Evolutionary conservation across 257 asterid species (phyloP).

Genomic region (Plantago major): DNA sequence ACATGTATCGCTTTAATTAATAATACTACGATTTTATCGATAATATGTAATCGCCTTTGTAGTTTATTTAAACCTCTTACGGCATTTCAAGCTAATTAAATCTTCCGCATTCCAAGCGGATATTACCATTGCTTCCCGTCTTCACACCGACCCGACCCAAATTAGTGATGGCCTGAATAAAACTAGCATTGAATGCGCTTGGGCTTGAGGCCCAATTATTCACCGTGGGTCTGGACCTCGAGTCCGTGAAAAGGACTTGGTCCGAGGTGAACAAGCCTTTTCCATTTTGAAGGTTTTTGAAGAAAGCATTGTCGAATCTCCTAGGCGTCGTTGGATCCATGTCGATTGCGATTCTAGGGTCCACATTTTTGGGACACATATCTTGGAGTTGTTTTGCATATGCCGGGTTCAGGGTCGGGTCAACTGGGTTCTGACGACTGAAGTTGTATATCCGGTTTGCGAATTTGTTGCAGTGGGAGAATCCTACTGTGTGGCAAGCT

Average conservation of each 20-base stretch:
- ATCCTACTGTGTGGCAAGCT: constrained; percentile 80
- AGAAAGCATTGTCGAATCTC: constrained; percentile 64
- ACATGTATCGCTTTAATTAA: no score
- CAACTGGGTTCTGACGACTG: constrained; percentile 39
- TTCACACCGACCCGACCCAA: constrained; percentile 85
- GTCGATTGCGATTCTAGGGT: constrained; percentile 53
- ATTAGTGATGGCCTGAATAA: constrained; percentile 56
- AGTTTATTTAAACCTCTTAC: no score
- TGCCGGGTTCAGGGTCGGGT: constrained; percentile 61
- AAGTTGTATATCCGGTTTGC: constrained; percentile 66
- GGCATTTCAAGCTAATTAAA: no score
- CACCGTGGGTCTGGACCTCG: constrained; percentile 48
- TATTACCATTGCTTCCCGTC: constrained; percentile 58
- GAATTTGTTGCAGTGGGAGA: constrained; percentile 76
- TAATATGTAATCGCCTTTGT: no score
- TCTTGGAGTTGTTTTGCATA: constrained; percentile 51
- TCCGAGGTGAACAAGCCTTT: constrained; percentile 85
- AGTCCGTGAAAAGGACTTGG: constrained; percentile 64
- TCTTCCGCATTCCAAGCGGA: constrained; percentile 69
- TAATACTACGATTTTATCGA: no score
- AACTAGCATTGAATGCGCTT: constrained; percentile 43
- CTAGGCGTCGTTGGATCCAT: constrained; percentile 81
- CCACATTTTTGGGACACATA: constrained; percentile 59
- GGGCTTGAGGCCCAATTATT: constrained; percentile 45
- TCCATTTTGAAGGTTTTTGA: constrained; percentile 53